phyloP scores from a whole-genome alignment of 2,329 filamentous ascomycete genomes.

The Curvularia spicifera region DNA sequence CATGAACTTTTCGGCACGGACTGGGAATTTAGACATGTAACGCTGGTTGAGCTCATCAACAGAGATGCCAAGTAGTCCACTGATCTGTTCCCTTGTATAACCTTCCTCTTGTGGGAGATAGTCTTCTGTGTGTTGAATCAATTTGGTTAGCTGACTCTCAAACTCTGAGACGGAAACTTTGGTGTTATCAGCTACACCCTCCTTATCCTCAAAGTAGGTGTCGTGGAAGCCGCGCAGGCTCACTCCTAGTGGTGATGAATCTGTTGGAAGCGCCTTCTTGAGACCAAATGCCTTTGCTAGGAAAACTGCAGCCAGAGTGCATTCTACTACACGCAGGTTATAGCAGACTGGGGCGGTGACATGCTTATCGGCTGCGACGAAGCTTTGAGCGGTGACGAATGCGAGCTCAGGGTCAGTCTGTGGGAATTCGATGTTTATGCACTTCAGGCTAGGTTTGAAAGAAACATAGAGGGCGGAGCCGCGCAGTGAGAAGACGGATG shows the following conservation, averaged over 20 bases:
- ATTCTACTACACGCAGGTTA: constrained; percentile 95
- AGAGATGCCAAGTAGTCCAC: constrained; percentile 70
- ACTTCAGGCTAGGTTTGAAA: constrained; percentile 80
- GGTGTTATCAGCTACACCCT: constrained; percentile 56
- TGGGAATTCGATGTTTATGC: constrained; percentile 81
- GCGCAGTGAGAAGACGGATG: constrained; percentile 88
- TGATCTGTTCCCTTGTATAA: constrained; percentile 87
- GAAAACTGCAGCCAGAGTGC: constrained; percentile 80
- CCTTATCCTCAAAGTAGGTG: constrained; percentile 70
- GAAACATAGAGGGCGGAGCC: constrained; percentile 89
- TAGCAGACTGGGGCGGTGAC: constrained; percentile 93
- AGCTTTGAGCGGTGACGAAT: constrained; percentile 93
- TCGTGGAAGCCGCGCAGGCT: constrained; percentile 88
- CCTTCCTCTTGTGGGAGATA: constrained; percentile 80
- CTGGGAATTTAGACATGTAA: constrained; percentile 87
- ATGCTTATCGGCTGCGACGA: constrained; percentile 92
- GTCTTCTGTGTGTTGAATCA: constrained; percentile 72
- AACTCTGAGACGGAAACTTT: constrained; percentile 54
- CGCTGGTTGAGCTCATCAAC: constrained; percentile 74
- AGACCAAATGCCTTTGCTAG: constrained; percentile 66
- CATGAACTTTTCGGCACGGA: constrained; percentile 85
- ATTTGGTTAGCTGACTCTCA: constrained; percentile 70
- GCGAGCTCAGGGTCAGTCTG: constrained; percentile 80
- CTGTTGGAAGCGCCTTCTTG: constrained; percentile 68
- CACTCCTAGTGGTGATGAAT: constrained; percentile 81